These are phyloP conservation scores for Porphyra umbilicalis DNA, from an alignment of 31 red algal species.

Conservation along the genomic window DNA sequence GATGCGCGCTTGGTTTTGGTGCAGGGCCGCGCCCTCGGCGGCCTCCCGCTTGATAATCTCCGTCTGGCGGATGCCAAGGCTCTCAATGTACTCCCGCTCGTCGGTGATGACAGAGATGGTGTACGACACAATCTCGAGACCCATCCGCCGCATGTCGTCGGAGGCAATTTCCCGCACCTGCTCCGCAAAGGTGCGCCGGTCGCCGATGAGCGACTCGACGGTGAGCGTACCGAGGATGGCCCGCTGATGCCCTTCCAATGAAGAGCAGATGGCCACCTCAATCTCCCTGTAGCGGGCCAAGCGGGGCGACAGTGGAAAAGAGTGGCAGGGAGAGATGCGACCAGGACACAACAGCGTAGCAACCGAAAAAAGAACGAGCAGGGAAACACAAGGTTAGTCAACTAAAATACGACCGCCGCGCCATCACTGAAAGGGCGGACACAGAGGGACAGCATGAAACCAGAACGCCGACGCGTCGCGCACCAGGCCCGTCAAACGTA, in stretches of 20 bases:
- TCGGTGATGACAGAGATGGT: constrained; percentile 55
- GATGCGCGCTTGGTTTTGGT: constrained; percentile 16
- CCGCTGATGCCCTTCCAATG: constrained; percentile 58
- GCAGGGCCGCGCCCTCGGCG: constrained; percentile 24
- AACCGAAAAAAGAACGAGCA: too few species aligned
- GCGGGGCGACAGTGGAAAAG: neutral
- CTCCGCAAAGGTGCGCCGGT: constrained; percentile 50
- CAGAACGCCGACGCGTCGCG: neutral
- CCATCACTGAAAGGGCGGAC: too few species aligned
- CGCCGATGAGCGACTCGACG: constrained; percentile 56
- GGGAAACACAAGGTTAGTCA: too few species aligned
- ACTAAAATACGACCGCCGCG: too few species aligned
- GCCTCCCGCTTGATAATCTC: constrained; percentile 54
- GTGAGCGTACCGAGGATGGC: constrained; percentile 64
- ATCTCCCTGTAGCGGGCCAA: constrained; percentile 39
- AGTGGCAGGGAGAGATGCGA: neutral
- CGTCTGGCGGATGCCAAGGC: constrained; percentile 39
- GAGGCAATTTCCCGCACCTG: constrained; percentile 26
- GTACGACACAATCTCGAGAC: constrained; percentile 60
- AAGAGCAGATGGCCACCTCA: constrained; percentile 42
- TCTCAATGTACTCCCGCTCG: constrained; percentile 43
- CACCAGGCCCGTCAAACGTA: too few species aligned
- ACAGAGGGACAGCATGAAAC: neutral
- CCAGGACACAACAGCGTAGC: neutral
- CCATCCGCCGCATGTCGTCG: constrained; percentile 61